These are phyloP conservation scores for Mallotus japonicus DNA, from an alignment of 441 rosid genomes.

Conservation along the genomic window DNA sequence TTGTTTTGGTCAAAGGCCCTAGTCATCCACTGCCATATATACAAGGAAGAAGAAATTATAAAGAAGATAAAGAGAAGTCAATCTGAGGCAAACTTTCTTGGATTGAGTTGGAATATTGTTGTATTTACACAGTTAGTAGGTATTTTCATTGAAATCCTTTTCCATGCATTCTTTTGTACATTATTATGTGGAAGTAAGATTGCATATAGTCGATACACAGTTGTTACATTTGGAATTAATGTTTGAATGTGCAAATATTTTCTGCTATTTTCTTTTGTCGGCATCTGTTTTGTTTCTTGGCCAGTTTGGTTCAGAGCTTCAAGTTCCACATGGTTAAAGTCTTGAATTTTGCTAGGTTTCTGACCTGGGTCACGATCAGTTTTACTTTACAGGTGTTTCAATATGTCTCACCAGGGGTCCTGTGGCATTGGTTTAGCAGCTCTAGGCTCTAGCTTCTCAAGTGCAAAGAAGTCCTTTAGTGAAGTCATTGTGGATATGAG, in stretches of 20 bases:
- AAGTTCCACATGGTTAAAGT: background rate
- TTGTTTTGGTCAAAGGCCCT: conserved; percentile 27
- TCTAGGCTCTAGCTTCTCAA: too few relatives aligned
- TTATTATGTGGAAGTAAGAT: conserved; percentile 13
- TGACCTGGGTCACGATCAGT: background rate
- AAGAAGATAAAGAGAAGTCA: conserved; percentile 7
- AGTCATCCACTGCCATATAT: conserved; percentile 11
- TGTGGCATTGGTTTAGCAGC: too few relatives aligned
- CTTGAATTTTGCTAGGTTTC: background rate
- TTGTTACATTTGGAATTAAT: conserved; percentile 11
- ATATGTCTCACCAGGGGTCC: background rate
- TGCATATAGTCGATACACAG: conserved; percentile 18
- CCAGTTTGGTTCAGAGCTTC: background rate
- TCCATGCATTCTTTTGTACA: conserved; percentile 52
- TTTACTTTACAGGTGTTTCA: background rate
- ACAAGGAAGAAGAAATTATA: conserved; percentile 13
- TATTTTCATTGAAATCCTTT: conserved; percentile 21
- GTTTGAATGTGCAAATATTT: background rate
- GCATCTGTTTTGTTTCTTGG: background rate
- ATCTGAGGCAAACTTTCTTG: conserved; percentile 16
- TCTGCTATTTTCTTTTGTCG: background rate
- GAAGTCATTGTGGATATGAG: background rate
- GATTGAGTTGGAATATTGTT: conserved; percentile 21
- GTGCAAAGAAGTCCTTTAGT: background rate
- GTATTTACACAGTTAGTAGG: conserved; percentile 31